Evolutionary conservation across 495 filamentous ascomycete genomes (phyloP).

Genomic region (Talaromyces thailandensis): DNA sequence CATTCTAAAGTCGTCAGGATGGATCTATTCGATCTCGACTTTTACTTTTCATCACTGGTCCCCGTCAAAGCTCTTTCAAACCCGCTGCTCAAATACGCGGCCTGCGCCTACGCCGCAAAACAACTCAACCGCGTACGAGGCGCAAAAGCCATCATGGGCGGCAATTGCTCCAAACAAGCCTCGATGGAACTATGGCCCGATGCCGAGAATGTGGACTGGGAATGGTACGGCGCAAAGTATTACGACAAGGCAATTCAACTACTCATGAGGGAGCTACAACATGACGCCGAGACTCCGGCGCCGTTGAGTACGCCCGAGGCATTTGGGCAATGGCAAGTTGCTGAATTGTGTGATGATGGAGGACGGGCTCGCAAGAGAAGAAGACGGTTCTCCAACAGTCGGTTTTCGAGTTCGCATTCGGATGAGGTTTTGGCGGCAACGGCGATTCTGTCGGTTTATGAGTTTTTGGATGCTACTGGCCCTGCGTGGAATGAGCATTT

Average conservation of each 20-base stretch:
- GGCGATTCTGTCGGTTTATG: constrained; percentile 55
- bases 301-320: constrained; percentile 25
- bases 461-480: constrained; percentile 52
- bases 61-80: constrained; percentile 48
- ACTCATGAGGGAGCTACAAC: constrained; percentile 48
- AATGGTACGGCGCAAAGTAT: constrained; percentile 44
- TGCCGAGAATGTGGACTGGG: constrained; percentile 39
- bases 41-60: constrained; percentile 51
- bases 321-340: constrained; percentile 29
- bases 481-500: constrained; percentile 57
- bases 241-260: constrained; percentile 40
- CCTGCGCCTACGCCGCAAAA: constrained; percentile 54
- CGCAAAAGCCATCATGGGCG: constrained; percentile 39
- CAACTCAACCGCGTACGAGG: constrained; percentile 48
- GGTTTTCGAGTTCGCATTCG: constrained; percentile 35
- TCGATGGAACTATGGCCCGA: constrained; percentile 44
- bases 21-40: constrained; percentile 53
- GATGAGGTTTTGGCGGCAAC: constrained; percentile 56
- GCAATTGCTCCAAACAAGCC: constrained; percentile 38
- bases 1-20: constrained; percentile 34
- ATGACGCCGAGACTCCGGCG: constrained; percentile 29
- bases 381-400: constrained; percentile 28
- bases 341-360: constrained; percentile 22
- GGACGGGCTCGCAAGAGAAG: constrained; percentile 31
- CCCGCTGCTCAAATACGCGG: constrained; percentile 49